Evolutionary conservation across 345 rosid species (phyloP).

Genomic region (Anacardium occidentale): DNA sequence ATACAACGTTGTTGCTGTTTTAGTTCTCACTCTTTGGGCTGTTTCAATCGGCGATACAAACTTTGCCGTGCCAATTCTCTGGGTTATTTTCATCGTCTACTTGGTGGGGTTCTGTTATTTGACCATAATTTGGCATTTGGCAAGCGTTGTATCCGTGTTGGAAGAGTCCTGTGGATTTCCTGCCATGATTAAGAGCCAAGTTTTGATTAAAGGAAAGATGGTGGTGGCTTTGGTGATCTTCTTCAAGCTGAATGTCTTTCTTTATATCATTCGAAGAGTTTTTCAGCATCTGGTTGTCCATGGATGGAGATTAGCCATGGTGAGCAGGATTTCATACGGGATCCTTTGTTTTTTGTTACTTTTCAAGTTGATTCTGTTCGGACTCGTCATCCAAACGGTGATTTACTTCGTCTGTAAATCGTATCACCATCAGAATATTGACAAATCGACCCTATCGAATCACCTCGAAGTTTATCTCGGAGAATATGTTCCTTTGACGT

Average conservation of each 20-base stretch:
- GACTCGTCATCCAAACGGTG: constrained; percentile 46
- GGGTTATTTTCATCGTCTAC: background rate
- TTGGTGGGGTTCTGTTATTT: constrained; percentile 34
- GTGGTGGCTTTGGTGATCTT: constrained; percentile 13
- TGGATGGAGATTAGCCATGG: constrained; percentile 21
- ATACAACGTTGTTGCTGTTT: background rate
- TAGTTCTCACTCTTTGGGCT: background rate
- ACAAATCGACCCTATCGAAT: constrained; percentile 47
- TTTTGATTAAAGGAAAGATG: constrained; percentile 46
- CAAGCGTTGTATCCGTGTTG: constrained; percentile 46
- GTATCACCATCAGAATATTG: constrained; percentile 52
- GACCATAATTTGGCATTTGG: constrained; percentile 48
- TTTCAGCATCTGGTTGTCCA: constrained; percentile 35
- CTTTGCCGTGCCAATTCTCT: accelerated
- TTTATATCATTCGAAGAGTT: background rate
- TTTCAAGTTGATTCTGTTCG: constrained; percentile 30
- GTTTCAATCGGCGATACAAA: background rate
- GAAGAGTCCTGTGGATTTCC: constrained; percentile 42
- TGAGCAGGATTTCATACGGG: constrained; percentile 27
- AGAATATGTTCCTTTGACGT: constrained; percentile 49
- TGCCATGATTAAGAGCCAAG: constrained; percentile 43
- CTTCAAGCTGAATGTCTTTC: constrained; percentile 19
- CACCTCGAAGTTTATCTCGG: constrained; percentile 55
- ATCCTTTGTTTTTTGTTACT: constrained; percentile 36
- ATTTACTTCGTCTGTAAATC: constrained; percentile 62